Base-by-base conservation (phyloP, 345 rosid genomes). In the Mangifera indica region DNA sequence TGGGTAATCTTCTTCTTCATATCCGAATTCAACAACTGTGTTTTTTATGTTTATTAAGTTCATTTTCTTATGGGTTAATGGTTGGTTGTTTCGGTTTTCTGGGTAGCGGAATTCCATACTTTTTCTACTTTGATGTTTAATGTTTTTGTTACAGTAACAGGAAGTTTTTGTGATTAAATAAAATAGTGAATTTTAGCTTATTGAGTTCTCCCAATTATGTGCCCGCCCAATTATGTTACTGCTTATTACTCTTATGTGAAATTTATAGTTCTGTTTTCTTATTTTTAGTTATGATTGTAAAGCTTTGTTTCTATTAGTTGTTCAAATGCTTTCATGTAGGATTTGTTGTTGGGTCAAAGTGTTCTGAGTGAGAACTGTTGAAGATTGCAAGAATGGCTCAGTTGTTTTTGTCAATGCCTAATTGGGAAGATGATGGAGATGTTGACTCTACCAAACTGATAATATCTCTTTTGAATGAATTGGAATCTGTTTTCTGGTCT, bases 401-500 rank as follows among this genome's bases (percentile, higher is more conserved):
- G 49, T 74, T 94, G 79, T 86, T 87, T 78, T 80, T 94, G 15
- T 78, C 86, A 8, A 74, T 83, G 69, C 79, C 88, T 1, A 75
- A 78, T 5, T 73, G 78, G 83, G 71, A 79, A 60, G 80, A 60
- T 37, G 70, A 61, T 10, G 74, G 76, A 45, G 84, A 72, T 57
- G 64, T 21, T 48, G 83, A 77, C 45, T 73, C 72, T 49, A 49
- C 73, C 60, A 69, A 82, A 77, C 63, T 25, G 60, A 73, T 84
- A 69, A 67, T 85, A 10, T 77, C 84, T 48, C 88, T 79, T 72
- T 78, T 92, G 71, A 80, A 81, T 56, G 66, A 81, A 60, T 72
- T 94, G 59, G 84, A 81, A 45, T 81, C 90, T 12, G 83, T 81
- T 60, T 62, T 94, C 68, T 85, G 91, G 86, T 82, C 92, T 4